phyloP scores from a whole-genome alignment of 805 yeast genomes.

The Pichia deserticola region DNA sequence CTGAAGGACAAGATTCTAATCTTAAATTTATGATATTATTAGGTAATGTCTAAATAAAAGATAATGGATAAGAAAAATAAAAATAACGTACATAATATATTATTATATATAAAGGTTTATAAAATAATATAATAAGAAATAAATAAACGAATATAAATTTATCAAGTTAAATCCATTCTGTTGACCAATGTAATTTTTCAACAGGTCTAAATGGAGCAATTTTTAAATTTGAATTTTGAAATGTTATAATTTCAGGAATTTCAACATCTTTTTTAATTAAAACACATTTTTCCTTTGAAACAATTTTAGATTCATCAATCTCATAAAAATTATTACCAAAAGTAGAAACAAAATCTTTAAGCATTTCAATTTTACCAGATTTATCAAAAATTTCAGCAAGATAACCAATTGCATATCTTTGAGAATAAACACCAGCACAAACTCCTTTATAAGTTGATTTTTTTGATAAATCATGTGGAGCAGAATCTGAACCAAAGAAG shows the following conservation, averaged over 20 bases:
- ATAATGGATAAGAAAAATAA: background rate
- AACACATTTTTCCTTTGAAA: constrained; percentile 40
- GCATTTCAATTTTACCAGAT: constrained; percentile 51
- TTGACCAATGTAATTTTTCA: constrained; percentile 59
- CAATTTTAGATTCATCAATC: constrained; percentile 38
- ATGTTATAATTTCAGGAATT: constrained; percentile 55
- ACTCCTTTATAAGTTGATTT: constrained; percentile 76
- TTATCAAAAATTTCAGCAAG: constrained; percentile 80
- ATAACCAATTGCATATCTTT: constrained; percentile 71
- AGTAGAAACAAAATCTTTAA: constrained; percentile 69
- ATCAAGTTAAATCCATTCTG: constrained; percentile 51
- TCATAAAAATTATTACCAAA: constrained; percentile 68
- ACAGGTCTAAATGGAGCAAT: constrained; percentile 89
- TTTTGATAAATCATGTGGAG: constrained; percentile 84
- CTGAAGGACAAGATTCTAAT: constrained; percentile 36
- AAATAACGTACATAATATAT: background rate
- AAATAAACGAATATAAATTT: background rate
- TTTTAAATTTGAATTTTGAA: constrained; percentile 32
- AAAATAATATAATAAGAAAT: background rate
- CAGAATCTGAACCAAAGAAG: constrained; percentile 96
- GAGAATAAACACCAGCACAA: constrained; percentile 98
- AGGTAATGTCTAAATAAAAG: constrained; percentile 33
- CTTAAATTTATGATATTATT: constrained; percentile 43
- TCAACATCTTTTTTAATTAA: constrained; percentile 45
- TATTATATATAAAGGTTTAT: background rate